Evolutionary conservation across 2,329 filamentous ascomycete species (phyloP).

Genomic region (Pseudopyricularia cyperi): DNA sequence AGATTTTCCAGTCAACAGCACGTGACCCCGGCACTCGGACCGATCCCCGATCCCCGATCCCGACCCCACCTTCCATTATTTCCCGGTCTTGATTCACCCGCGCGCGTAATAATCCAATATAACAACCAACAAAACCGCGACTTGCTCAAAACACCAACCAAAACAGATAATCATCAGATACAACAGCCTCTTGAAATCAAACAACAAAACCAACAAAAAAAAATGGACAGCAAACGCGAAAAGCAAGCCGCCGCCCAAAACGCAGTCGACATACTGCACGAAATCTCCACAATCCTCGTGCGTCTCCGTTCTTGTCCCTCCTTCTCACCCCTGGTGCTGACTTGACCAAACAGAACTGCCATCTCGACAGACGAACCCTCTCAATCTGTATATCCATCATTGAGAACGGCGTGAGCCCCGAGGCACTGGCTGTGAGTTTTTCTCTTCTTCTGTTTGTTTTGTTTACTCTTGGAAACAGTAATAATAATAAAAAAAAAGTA

Average conservation of each 20-base stretch:
- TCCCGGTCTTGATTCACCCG: too few relatives aligned
- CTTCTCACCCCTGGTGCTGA: not conserved
- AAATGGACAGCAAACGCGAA: constrained; percentile 35
- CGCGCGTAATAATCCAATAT: too few relatives aligned
- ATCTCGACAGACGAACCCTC: constrained; percentile 78
- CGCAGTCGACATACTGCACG: constrained; percentile 70
- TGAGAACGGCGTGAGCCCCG: constrained; percentile 92
- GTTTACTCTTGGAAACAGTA: too few relatives aligned
- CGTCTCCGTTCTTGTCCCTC: constrained; percentile 14
- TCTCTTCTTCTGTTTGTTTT: too few relatives aligned
- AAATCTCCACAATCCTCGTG: constrained; percentile 83
- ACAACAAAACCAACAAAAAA: not conserved
- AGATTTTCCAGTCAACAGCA: too few relatives aligned
- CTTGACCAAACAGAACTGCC: constrained; percentile 57
- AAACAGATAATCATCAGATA: not conserved
- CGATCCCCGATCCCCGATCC: too few relatives aligned
- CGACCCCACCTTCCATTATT: too few relatives aligned
- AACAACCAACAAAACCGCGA: too few relatives aligned
- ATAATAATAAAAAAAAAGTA: too few relatives aligned
- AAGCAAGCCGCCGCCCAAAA: constrained; percentile 70
- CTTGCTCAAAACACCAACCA: too few relatives aligned
- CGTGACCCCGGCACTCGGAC: too few relatives aligned
- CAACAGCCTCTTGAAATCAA: not conserved
- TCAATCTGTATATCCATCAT: constrained; percentile 95
- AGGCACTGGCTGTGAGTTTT: constrained; percentile 71